These are phyloP conservation scores for Rickenella mellea DNA, from an alignment of 768 basidiomycete genomes.

Conservation along the genomic window DNA sequence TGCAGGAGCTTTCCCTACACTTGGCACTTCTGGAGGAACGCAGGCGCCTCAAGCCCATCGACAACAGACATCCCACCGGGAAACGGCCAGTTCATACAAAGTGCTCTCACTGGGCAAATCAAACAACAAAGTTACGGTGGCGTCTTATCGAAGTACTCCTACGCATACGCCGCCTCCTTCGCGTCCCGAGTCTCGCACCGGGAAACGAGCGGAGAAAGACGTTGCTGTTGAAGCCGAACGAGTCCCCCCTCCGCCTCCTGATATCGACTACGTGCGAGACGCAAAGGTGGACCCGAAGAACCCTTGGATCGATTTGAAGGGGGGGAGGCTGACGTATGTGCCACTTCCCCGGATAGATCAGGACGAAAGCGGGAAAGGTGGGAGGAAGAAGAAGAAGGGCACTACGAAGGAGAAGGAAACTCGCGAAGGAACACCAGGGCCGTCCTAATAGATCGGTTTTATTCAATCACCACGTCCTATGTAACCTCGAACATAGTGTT, in stretches of 20 bases:
- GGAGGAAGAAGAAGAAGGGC: neutral
- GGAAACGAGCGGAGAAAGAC: constrained; percentile 15
- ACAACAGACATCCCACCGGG: constrained; percentile 9
- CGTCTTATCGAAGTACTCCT: constrained; percentile 36
- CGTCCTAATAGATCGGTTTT: too few relatives aligned
- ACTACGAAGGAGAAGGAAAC: too few relatives aligned
- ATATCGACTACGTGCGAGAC: constrained; percentile 25
- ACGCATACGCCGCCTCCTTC: constrained; percentile 24
- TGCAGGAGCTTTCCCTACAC: constrained; percentile 54
- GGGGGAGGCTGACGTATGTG: neutral
- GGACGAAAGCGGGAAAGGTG: neutral
- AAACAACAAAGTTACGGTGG: constrained; percentile 41
- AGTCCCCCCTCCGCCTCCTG: constrained; percentile 27
- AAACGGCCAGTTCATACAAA: constrained; percentile 38
- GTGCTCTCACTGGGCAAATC: constrained; percentile 49
- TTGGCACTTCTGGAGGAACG: constrained; percentile 19
- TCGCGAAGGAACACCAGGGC: too few relatives aligned
- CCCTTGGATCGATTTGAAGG: neutral
- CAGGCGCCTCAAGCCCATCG: constrained; percentile 4
- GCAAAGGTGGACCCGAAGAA: neutral
- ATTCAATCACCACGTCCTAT: too few relatives aligned
- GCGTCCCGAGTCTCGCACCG: constrained; percentile 22
- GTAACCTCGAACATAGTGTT: too few relatives aligned
- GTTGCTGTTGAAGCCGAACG: constrained; percentile 24
- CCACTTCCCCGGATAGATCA: neutral